phyloP scores from a whole-genome alignment of 306 rosid genomes.

The Cucurbita argyrosperma region DNA sequence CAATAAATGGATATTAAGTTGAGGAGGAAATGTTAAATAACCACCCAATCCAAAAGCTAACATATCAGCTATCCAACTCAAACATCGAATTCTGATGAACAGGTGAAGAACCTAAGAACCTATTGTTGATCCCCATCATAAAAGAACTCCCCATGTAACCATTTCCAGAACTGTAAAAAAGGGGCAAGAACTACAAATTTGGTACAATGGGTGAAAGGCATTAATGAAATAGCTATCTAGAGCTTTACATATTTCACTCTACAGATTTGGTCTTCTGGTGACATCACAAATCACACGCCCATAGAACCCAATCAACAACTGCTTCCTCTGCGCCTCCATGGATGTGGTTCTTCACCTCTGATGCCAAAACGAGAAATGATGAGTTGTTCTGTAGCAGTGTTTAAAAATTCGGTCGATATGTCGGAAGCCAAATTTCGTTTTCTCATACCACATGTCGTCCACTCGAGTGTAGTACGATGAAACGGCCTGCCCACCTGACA shows the following conservation, averaged over 20 bases:
- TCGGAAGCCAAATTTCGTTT: not conserved
- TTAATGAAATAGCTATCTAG: not conserved
- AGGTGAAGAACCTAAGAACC: not conserved
- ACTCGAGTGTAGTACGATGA: no score
- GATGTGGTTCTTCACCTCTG: not conserved
- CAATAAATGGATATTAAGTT: not conserved
- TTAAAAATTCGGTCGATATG: not conserved
- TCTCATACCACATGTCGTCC: not conserved
- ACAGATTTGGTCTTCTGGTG: conserved; percentile 53
- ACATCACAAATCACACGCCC: conserved; percentile 89
- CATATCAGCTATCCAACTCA: not conserved
- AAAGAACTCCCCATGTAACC: not conserved
- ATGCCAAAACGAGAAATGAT: not conserved
- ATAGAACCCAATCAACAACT: conserved; percentile 30
- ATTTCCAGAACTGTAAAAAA: not conserved
- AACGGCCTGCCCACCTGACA: no score
- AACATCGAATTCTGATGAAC: no score
- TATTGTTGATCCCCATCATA: not conserved
- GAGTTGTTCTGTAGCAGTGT: not conserved
- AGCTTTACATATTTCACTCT: not conserved
- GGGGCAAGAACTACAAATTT: not conserved
- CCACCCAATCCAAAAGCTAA: not conserved
- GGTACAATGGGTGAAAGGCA: not conserved
- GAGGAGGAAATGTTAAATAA: not conserved
- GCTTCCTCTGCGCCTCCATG: conserved; percentile 30